Conservation (phyloP, 2,329 filamentous ascomycete genomes). For the Neopestalotiopsis clavispora region DNA sequence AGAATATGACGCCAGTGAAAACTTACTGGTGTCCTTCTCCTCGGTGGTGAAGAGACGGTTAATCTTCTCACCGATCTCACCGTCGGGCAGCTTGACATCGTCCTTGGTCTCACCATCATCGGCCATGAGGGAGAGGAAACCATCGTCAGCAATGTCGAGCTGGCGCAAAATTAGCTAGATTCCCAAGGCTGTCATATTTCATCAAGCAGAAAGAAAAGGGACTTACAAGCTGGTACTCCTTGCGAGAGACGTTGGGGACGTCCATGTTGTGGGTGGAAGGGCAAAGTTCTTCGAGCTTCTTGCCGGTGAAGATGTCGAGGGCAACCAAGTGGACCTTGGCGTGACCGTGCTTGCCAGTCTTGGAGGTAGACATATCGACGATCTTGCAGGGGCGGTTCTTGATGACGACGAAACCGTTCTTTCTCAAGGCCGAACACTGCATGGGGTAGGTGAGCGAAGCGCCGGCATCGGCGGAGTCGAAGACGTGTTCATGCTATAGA, state of each 20-base stretch:
- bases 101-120: slow-evolving; percentile 88
- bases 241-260: slow-evolving; percentile 89
- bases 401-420: slow-evolving; percentile 99
- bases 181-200: background rate
- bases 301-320: slow-evolving; percentile 98
- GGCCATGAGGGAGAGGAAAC: slow-evolving; percentile 91
- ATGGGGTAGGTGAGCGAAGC: slow-evolving; percentile 93
- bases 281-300: slow-evolving; percentile 99
- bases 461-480: slow-evolving; percentile 95
- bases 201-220: background rate
- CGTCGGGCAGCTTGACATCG: slow-evolving; percentile 91
- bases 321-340: slow-evolving; percentile 99
- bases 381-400: slow-evolving; percentile 99
- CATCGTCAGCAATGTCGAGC: slow-evolving; percentile 93
- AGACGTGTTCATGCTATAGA: slow-evolving; percentile 69
- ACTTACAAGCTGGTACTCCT: slow-evolving; percentile 94
- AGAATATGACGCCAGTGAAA: too few relatives aligned
- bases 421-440: slow-evolving; percentile 99
- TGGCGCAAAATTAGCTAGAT: slow-evolving; percentile 43
- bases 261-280: slow-evolving; percentile 99
- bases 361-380: slow-evolving; percentile 99
- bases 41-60: slow-evolving; percentile 77
- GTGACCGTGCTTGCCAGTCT: slow-evolving; percentile 99
- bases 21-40: slow-evolving; percentile 92
- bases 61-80: slow-evolving; percentile 88